phyloP scores from a whole-genome alignment of 805 yeast species.

The Candida ponderosae region DNA sequence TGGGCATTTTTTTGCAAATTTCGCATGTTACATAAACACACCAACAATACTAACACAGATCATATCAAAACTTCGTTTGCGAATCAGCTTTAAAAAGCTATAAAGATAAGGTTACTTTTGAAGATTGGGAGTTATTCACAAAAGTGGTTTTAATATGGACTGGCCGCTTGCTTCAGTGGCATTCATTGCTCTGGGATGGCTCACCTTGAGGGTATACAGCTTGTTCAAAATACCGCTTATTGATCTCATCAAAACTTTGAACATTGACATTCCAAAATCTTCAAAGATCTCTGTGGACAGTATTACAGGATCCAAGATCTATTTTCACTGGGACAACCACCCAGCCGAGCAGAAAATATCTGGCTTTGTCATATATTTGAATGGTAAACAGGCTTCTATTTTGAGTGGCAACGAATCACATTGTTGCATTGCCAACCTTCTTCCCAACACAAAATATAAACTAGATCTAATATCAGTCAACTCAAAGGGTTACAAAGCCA shows the following conservation, averaged over 20 bases:
- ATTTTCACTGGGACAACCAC: slow-evolving; percentile 46
- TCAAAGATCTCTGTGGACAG: slow-evolving; percentile 50
- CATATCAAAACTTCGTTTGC: too few species aligned
- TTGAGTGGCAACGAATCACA: slow-evolving; percentile 28
- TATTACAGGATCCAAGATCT: slow-evolving; percentile 36
- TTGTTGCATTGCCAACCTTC: slow-evolving; percentile 24
- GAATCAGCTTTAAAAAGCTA: too few species aligned
- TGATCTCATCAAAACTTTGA: slow-evolving; percentile 35
- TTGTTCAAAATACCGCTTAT: slow-evolving; percentile 33
- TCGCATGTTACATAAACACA: too few species aligned
- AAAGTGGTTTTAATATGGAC: too few species aligned
- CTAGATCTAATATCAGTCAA: slow-evolving; percentile 36
- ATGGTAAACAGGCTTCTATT: slow-evolving; percentile 28
- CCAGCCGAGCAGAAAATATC: slow-evolving; percentile 18
- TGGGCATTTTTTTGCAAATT: too few species aligned
- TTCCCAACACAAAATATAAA: slow-evolving; percentile 30
- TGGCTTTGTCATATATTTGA: slow-evolving; percentile 29
- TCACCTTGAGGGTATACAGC: slow-evolving; percentile 11
- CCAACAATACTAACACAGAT: too few species aligned
- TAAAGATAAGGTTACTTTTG: too few species aligned
- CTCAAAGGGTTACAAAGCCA: slow-evolving; percentile 30
- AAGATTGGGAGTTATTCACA: too few species aligned
- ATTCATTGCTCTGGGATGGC: slow-evolving; percentile 15
- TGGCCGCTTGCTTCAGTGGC: not conserved
- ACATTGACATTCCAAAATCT: slow-evolving; percentile 47